Evolutionary conservation across 805 yeast species (phyloP), one percentile per base, ranked within the genome.

Genomic region (Pichia membranifaciens): DNA sequence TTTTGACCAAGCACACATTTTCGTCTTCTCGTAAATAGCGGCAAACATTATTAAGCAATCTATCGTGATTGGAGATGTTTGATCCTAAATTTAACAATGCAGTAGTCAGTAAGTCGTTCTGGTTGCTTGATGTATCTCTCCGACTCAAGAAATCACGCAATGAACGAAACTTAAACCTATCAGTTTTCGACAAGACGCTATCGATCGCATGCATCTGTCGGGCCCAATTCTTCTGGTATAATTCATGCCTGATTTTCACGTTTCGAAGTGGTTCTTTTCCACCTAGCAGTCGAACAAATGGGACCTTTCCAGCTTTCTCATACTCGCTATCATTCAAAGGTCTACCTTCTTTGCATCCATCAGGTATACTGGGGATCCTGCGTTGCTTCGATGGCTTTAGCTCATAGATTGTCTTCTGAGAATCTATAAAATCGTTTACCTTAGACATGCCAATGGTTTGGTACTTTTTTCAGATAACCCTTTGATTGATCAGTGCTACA

Each of bases 241-340:
- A 52, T 31, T 66, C 62, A 70, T 75, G 71, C 51, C 81, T 56
- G 32, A 64, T 54, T 18, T 60, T 47, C 21, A 68, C 65, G 45
- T 69, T 65, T 1, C 59, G 63, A 4, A 54, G 47, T 1, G 74
- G 65, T 54, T 77, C 82, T 15, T 62, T 51, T 1, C 78, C 79
- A 16, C 68, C 67, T 34, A 75, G 50, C 6, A 76, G 58, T 40
- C 62, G 58, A 7, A 71, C 64, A 58, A 76, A 73, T 12, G 79
- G 79, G 6, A 65, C 51, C 3, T 53, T 42, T 4, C 39, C 49
- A 5, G 41, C 25, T n/a, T 32, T 44, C 4, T 32, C 35, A 5
- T 18, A 32, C 12, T 45, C 48, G 12, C 13, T 18, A 36, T 43
- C 43, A 10, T 41, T 37, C 15, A 48, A 37, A 3, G 22, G 33